These are phyloP conservation scores for Protomyces pachydermus DNA, from an alignment of 1,139 yeast species.

Conservation along the genomic window DNA sequence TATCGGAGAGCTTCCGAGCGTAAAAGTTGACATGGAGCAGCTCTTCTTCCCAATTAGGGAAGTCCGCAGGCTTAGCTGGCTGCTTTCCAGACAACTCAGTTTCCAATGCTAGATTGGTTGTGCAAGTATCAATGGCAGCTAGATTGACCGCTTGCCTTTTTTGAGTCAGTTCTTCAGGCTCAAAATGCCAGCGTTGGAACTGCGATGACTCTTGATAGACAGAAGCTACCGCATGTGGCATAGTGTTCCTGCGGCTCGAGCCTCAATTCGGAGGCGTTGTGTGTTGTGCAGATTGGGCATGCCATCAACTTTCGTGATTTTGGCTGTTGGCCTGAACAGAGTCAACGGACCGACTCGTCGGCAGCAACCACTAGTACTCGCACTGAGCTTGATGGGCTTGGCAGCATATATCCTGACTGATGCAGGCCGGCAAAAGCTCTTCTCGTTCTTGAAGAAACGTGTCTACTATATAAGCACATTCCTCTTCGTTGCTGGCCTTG, in stretches of 20 bases:
- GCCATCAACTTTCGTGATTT: too few species aligned
- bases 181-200: constrained; percentile 78
- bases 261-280: too few species aligned
- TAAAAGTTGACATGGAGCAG: constrained; percentile 39
- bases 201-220: constrained; percentile 81
- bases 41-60: constrained; percentile 40
- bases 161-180: constrained; percentile 50
- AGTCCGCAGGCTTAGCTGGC: constrained; percentile 37
- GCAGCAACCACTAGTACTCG: too few species aligned
- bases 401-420: constrained; percentile 10
- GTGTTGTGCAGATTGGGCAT: too few species aligned
- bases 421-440: constrained; percentile 16
- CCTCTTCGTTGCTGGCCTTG: constrained; percentile 9
- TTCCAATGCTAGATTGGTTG: constrained; percentile 38
- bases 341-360: too few species aligned
- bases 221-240: constrained; percentile 17
- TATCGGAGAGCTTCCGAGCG: constrained; percentile 12
- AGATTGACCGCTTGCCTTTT: constrained; percentile 50
- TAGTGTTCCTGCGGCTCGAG: neutral
- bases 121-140: constrained; percentile 48
- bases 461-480: constrained; percentile 1
- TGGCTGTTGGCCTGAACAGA: too few species aligned
- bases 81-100: constrained; percentile 37
- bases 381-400: constrained; percentile 6
- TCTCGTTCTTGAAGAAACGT: constrained; percentile 14